phyloP scores from a whole-genome alignment of 2,329 filamentous ascomycete species.

The Colletotrichum cuscutae region DNA sequence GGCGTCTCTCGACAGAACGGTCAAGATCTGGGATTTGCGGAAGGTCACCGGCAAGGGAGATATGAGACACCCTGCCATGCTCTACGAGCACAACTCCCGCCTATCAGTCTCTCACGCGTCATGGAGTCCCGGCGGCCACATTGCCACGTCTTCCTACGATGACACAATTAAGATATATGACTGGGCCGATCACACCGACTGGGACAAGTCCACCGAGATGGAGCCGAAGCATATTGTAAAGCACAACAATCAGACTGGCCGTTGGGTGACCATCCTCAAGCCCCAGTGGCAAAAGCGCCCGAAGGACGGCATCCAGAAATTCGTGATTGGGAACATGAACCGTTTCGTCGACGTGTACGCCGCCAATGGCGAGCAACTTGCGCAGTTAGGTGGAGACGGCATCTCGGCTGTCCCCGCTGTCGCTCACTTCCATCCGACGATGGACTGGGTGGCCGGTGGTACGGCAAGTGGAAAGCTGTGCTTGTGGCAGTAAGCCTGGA shows the following conservation, averaged over 20 bases:
- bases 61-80: constrained; percentile 69
- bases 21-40: constrained; percentile 93
- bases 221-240: constrained; percentile 74
- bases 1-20: constrained; percentile 86
- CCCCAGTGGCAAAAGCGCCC: constrained; percentile 90
- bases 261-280: constrained; percentile 88
- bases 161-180: constrained; percentile 95
- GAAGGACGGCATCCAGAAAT: constrained; percentile 82
- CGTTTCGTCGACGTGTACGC: constrained; percentile 94
- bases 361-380: constrained; percentile 84
- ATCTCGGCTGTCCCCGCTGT: constrained; percentile 96
- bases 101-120: constrained; percentile 93
- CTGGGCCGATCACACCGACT: constrained; percentile 70
- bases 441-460: constrained; percentile 92
- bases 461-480: constrained; percentile 93
- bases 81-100: constrained; percentile 85
- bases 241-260: constrained; percentile 96
- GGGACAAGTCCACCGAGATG: constrained; percentile 69
- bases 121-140: constrained; percentile 84
- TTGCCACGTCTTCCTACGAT: constrained; percentile 94
- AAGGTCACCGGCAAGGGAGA: constrained; percentile 76
- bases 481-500: constrained; percentile 77
- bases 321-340: constrained; percentile 97
- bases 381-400: constrained; percentile 86
- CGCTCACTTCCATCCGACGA: constrained; percentile 86